Conservation (phyloP, 306 rosid species). For the Fragaria nilgerrensis region DNA sequence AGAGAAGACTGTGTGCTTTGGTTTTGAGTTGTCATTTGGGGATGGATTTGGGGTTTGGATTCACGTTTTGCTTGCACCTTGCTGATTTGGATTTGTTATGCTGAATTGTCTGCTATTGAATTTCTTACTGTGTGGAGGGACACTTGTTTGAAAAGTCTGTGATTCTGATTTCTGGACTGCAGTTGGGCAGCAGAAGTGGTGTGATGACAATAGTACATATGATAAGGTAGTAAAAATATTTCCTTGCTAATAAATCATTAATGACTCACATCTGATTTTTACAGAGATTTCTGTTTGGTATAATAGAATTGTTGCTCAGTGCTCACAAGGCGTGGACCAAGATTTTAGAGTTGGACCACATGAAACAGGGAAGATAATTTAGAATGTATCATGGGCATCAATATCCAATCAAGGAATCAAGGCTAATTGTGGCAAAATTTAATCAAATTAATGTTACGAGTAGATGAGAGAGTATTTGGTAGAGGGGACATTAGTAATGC, state of each 20-base stretch:
- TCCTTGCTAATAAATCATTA: background rate
- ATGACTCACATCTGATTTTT: background rate
- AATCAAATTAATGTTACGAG: background rate
- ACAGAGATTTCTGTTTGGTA: background rate
- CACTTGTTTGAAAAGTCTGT: background rate
- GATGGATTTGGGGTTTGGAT: background rate
- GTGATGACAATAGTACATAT: background rate
- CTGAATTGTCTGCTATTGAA: background rate
- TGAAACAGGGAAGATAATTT: background rate
- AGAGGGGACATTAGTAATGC: background rate
- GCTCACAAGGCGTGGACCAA: background rate
- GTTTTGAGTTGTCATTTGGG: background rate
- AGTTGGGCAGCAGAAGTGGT: background rate
- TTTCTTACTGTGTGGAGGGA: background rate
- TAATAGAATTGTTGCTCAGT: background rate
- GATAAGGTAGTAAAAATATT: background rate
- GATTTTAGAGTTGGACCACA: background rate
- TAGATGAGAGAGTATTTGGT: background rate
- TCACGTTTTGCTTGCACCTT: conserved; percentile 5
- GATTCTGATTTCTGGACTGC: background rate
- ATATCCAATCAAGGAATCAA: background rate
- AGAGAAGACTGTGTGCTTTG: background rate
- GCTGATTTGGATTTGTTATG: background rate
- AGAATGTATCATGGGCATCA: background rate
- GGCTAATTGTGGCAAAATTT: background rate